Conservation (phyloP, 2,329 filamentous ascomycete species). For the Aureobasidium sp. region DNA sequence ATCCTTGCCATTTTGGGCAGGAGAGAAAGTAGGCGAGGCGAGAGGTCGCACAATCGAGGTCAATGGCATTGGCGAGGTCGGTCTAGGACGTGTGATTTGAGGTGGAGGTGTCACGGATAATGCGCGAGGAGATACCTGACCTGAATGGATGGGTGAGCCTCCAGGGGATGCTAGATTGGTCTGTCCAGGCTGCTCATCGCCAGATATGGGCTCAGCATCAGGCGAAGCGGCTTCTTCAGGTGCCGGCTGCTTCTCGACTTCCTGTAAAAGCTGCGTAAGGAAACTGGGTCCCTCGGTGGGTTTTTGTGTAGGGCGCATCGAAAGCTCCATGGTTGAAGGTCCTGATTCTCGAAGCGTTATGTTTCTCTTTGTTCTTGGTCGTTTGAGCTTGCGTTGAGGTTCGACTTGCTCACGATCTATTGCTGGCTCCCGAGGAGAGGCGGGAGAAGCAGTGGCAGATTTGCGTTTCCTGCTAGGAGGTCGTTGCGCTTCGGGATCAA, state of each 20-base stretch:
- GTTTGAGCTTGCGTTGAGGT: constrained; percentile 77
- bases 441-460: constrained; percentile 65
- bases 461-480: constrained; percentile 60
- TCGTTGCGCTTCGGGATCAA: constrained; percentile 45
- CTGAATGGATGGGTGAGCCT: constrained; percentile 58
- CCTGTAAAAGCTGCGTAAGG: constrained; percentile 76
- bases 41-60: constrained; percentile 65
- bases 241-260: constrained; percentile 60
- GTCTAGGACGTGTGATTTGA: constrained; percentile 47
- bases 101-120: constrained; percentile 65
- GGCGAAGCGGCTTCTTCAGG: constrained; percentile 33
- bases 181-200: constrained; percentile 29
- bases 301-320: constrained; percentile 21
- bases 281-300: constrained; percentile 57
- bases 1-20: constrained; percentile 17
- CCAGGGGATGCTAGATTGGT: constrained; percentile 55
- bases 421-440: constrained; percentile 44
- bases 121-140: constrained; percentile 60
- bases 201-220: constrained; percentile 23
- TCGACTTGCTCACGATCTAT: constrained; percentile 41
- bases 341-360: constrained; percentile 38
- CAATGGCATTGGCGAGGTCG: constrained; percentile 59
- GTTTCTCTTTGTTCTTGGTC: constrained; percentile 70
- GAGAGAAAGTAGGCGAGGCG: constrained; percentile 25
- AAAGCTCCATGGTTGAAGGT: constrained; percentile 22